Base-by-base conservation (phyloP, 768 basidiomycete genomes). In the Lactarius hengduanensis region DNA sequence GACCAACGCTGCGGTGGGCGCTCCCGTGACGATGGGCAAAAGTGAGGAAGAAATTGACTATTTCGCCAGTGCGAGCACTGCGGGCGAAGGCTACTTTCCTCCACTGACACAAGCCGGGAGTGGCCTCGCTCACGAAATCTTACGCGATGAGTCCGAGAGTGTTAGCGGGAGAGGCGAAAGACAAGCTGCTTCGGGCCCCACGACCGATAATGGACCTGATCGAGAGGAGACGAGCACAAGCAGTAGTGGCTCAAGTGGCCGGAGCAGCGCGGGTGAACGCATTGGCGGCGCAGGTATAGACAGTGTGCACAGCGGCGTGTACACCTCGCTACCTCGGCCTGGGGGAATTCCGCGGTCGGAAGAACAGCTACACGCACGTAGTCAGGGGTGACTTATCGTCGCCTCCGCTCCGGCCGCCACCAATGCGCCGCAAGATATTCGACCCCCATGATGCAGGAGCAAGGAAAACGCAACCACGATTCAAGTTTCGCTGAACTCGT, bases 1-100 rank as follows among this genome's bases (percentile, higher is more conserved):
- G 74, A 79, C 86, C 62, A 87, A 87, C 68, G 78, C 86, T 20
- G 81, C 84, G 11, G 84, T 86, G 1, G 88, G 87, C 50, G 87
- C 86, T 32, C 88, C 86, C 0, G 79, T 83, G 40, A 69, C 61
- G 50, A 72, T 58, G 38, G 64, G 66, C 50, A 58, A 34, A 53
- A 62, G 30, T 62, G 55, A 55, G 18, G 73, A 71, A 10, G 66
- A 73, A 38, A 73, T 74, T 43, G 78, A 80, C 15, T 81, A 84
- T 70, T 82, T 82, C 73, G 57, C 58, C 28, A 57, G 67, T 22
- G 56, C 59, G n/a, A 57, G 60, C 38, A 50, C 55, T n/a, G 57
- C 59, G 26, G 63, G 60, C 20, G 70, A 69, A 62, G 76, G 80
- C 18, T 83, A 83, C 72, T 83, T 83, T 72, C 81, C 81, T 56